Evolutionary conservation across 495 filamentous ascomycete species (phyloP).

Genomic region (Rusavskia elegans): DNA sequence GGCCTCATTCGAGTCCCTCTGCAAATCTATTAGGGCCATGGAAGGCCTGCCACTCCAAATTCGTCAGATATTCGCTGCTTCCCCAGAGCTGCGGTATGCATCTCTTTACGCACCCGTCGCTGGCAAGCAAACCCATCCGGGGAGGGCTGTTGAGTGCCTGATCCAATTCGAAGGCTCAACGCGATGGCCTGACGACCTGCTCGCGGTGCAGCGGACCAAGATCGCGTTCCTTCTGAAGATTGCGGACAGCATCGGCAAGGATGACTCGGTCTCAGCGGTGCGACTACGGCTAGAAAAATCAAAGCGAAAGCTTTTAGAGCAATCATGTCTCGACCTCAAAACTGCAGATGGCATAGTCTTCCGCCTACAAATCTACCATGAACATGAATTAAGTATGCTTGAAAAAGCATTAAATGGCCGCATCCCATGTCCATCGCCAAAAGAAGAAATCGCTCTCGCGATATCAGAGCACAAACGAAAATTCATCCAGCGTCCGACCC

Average conservation of each 20-base stretch:
- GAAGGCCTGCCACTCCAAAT: conserved; percentile 69
- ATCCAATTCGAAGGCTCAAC: conserved; percentile 88
- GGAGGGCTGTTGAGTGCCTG: conserved; percentile 44
- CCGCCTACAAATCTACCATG: conserved; percentile 46
- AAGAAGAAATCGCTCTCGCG: conserved; percentile 49
- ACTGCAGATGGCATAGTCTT: conserved; percentile 50
- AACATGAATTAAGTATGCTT: conserved; percentile 69
- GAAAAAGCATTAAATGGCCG: conserved; percentile 65
- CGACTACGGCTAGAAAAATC: conserved; percentile 71
- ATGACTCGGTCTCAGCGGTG: conserved; percentile 28
- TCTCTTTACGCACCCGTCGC: conserved; percentile 36
- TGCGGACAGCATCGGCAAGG: conserved; percentile 44
- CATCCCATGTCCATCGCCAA: conserved; percentile 36
- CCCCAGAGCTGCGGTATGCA: conserved; percentile 56
- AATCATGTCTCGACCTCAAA: conserved; percentile 66
- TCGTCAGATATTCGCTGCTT: conserved; percentile 56
- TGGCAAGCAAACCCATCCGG: conserved; percentile 17
- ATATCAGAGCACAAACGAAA: conserved; percentile 53
- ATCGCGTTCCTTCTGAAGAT: conserved; percentile 80
- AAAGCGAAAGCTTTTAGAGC: conserved; percentile 48
- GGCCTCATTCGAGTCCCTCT: conserved; percentile 50
- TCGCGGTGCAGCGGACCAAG: conserved; percentile 85
- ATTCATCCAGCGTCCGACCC: conserved; percentile 57
- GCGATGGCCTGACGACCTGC: conserved; percentile 83
- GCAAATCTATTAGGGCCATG: conserved; percentile 55